Evolutionary conservation across 2,329 filamentous ascomycete species (phyloP), one percentile per base, ranked within the genome.

Genomic region (Xylariomycetidae sp.): DNA sequence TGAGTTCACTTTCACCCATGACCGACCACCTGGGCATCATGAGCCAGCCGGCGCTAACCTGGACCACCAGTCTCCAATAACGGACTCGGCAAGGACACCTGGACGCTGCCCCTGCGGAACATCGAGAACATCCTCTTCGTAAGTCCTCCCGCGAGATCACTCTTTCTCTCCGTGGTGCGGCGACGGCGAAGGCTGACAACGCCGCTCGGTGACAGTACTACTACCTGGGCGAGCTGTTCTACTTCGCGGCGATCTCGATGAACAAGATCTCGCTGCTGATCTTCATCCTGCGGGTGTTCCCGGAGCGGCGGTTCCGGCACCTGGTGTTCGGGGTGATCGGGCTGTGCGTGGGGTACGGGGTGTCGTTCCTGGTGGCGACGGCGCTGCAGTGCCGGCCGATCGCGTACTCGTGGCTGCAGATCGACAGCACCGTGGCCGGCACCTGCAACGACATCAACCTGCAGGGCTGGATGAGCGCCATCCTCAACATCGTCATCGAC

Each of bases 281-380:
- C 35, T 57, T 59, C 39, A 52, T 52, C 35, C 49, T 59, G 10
- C 48, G 51, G 19, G 48, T 60, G 17, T 60, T 60, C 25, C 54
- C 56, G 2, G 39, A 40, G 15, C 47, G 48, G 33, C 29, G 32
- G 2, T 53, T 58, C 32, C 48, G 52, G 5, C 38, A n/a, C 4
- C 15, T 46, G 9, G 42, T 50, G 6, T 59, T 46, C 29, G 37
- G 27, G 9, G 37, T 53, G 17, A 51, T 57, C 39, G 52, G 36
- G 6, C n/a, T 57, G 10, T 48, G 35, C 10, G 42, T 46, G 1
- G 46, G 41, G 6, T 58, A 56, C 33, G 48, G 40, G 2, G 27
- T 44, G 46, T 28, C 39, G 10, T 54, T 43, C 29, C 32, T 43
- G 7, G 4, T 54, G 12, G 40, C 40, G 6, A 43, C 46, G 10